phyloP scores from a whole-genome alignment of 2,329 filamentous ascomycete genomes.

The Dactylellina cionopaga region DNA sequence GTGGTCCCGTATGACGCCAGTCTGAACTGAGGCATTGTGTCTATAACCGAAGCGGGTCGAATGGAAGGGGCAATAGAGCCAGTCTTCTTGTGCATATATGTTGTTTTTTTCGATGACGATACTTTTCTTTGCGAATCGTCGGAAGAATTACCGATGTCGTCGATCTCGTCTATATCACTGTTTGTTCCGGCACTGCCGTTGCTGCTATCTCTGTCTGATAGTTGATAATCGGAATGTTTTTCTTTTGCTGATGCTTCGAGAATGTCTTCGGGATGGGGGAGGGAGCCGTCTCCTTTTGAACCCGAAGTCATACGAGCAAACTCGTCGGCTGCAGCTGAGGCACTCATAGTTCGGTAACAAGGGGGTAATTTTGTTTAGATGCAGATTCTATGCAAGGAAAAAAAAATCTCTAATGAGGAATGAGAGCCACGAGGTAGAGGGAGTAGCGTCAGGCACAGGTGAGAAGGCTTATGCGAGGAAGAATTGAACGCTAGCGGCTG shows the following conservation, averaged over 20 bases:
- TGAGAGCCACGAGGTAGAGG: conserved; percentile 41
- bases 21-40: conserved; percentile 52
- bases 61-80: conserved; percentile 50
- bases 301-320: conserved; percentile 51
- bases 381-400: conserved; percentile 19
- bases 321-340: conserved; percentile 50
- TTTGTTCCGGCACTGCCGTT: conserved; percentile 53
- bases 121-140: conserved; percentile 36
- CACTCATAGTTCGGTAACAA: conserved; percentile 52
- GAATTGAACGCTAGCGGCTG: conserved; percentile 37
- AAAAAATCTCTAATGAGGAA: conserved; percentile 52
- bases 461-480: conserved; percentile 33
- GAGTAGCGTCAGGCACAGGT: conserved; percentile 37
- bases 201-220: conserved; percentile 48
- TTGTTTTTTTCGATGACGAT: conserved; percentile 41
- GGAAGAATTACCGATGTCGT: conserved; percentile 48
- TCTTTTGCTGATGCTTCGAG: conserved; percentile 40
- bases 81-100: conserved; percentile 50
- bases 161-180: conserved; percentile 52
- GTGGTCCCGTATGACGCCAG: conserved; percentile 46
- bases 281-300: conserved; percentile 54
- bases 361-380: conserved; percentile 39
- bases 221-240: conserved; percentile 44
- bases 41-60: conserved; percentile 48
- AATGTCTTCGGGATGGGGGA: conserved; percentile 57